phyloP scores from a whole-genome alignment of 192 early-diverging fungal genomes.

The Linnemannia zychae region DNA sequence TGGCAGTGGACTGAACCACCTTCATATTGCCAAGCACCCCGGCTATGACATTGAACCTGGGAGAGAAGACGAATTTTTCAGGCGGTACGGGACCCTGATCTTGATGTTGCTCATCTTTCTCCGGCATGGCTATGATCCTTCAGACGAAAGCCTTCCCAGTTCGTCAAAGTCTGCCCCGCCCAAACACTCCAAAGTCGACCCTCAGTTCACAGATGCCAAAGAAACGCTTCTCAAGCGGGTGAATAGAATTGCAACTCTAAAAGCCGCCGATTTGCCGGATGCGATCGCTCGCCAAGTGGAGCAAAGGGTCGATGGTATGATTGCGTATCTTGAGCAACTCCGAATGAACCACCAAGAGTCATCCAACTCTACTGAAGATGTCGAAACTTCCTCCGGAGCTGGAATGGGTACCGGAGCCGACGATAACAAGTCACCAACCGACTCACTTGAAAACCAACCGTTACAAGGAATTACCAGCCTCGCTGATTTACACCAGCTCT shows the following conservation, averaged over 20 bases:
- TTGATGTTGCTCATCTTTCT: conserved; percentile 41
- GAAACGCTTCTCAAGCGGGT: conserved; percentile 8
- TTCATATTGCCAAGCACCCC: conserved; percentile 52
- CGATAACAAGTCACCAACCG: background rate
- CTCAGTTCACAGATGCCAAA: background rate
- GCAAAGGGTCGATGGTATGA: conserved; percentile 29
- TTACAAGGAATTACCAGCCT: conserved; percentile 25
- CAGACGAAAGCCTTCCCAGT: background rate
- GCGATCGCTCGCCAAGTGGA: conserved; percentile 32
- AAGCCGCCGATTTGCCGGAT: conserved; percentile 35
- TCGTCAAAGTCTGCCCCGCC: background rate
- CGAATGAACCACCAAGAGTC: background rate
- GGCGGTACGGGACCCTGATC: conserved; percentile 29
- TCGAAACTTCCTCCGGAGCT: background rate
- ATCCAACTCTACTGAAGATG: background rate
- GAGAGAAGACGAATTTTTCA: conserved; percentile 39
- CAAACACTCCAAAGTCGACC: conserved; percentile 2
- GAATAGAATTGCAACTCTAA: conserved; percentile 14
- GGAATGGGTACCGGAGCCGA: background rate
- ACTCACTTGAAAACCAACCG: background rate
- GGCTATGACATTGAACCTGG: conserved; percentile 37
- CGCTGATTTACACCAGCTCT: conserved; percentile 41
- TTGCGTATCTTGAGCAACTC: conserved; percentile 28
- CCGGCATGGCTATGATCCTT: conserved; percentile 32
- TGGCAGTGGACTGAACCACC: conserved; percentile 49